Percentiles rank a stretch among this genome's conserved stretches.
Conservation (phyloP, 306 rosid species). For the Hippophae rhamnoides region DNA sequence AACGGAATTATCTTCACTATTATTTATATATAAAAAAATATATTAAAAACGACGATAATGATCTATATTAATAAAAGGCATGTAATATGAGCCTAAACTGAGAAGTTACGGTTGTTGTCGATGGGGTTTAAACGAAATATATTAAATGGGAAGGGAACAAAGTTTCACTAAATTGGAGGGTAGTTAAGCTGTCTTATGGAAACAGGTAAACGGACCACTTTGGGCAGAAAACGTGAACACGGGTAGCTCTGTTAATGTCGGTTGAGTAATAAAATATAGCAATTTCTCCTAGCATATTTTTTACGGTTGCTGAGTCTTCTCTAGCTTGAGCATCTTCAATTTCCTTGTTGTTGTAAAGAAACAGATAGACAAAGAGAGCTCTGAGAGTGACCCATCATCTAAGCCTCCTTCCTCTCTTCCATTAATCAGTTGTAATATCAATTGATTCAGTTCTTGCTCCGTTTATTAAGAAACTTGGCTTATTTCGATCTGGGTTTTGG, state of each 20-base stretch:
- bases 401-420: too few species aligned
- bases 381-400: too few species aligned
- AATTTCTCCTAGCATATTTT: background rate
- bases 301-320: background rate
- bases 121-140: background rate
- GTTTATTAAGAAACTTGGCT: background rate
- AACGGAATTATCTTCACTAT: too few species aligned
- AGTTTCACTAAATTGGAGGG: background rate
- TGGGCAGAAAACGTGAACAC: background rate
- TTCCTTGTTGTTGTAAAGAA: slow-evolving; percentile 2
- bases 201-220: background rate
- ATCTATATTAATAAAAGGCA: too few species aligned
- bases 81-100: background rate
- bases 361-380: background rate
- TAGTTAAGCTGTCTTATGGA: slow-evolving; percentile 10
- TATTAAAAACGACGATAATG: too few species aligned
- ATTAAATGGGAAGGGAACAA: too few species aligned
- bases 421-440: too few species aligned
- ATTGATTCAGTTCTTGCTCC: background rate
- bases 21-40: too few species aligned
- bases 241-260: slow-evolving; percentile 3
- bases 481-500: slow-evolving; percentile 17
- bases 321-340: background rate
- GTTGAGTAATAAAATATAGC: background rate
- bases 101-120: too few species aligned